A percentile compares a stretch with the other conserved stretches of the same genome.
Conservation (phyloP, 345 rosid species). For the Dipteronia dyeriana region DNA sequence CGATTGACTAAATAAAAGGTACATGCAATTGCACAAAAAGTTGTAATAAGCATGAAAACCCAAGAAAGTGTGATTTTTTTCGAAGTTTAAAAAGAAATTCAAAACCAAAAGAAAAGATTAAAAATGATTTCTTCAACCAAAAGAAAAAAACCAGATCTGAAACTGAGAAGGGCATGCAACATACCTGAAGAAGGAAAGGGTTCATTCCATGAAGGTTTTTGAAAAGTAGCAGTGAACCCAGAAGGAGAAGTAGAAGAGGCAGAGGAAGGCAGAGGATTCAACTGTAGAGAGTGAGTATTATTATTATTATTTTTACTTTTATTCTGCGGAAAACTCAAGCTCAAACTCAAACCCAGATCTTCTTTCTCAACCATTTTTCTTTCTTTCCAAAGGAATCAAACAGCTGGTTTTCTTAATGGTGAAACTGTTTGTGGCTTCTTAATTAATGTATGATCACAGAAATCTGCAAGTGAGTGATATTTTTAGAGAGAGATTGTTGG, state of each 20-base stretch:
- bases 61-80: slow-evolving; percentile 1
- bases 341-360: slow-evolving; percentile 79
- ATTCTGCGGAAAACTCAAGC: slow-evolving; percentile 55
- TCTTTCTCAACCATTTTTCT: slow-evolving; percentile 57
- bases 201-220: slow-evolving; percentile 60
- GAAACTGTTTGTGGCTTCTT: background rate
- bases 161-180: slow-evolving; percentile 2
- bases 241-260: slow-evolving; percentile 42
- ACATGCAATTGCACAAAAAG: background rate
- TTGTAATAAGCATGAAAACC: background rate
- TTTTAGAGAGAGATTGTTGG: background rate
- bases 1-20: slow-evolving; percentile 1
- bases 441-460: background rate
- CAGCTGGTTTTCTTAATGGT: background rate
- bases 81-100: background rate
- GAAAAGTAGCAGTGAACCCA: slow-evolving; percentile 23
- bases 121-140: background rate
- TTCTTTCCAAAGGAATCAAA: background rate
- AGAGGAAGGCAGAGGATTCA: slow-evolving; percentile 53
- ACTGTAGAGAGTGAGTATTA: slow-evolving; percentile 44
- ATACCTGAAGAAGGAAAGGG: slow-evolving; percentile 55
- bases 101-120: background rate
- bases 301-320: background rate
- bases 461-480: background rate
- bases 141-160: slow-evolving; percentile 23